Evolutionary conservation across 129 eudicot genomes (phyloP).

Genomic region (Ambrosia trifida): DNA sequence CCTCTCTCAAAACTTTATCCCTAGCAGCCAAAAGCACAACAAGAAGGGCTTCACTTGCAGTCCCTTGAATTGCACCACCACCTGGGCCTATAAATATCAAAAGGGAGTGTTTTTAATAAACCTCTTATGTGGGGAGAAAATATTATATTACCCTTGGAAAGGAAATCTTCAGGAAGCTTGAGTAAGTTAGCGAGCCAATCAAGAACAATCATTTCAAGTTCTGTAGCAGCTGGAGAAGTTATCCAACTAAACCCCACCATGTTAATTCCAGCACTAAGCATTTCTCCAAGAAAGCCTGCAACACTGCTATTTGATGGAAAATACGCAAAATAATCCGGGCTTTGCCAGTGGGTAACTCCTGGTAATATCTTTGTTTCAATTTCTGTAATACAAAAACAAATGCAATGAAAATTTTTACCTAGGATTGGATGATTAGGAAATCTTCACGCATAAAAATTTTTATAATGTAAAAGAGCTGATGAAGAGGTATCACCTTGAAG

Average conservation of each 20-base stretch:
- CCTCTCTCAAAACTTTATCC: conserved; percentile 67
- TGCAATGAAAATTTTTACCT: no score
- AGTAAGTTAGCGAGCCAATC: conserved; percentile 98
- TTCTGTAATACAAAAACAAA: conserved; percentile 46
- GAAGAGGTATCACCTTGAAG: conserved; percentile 58
- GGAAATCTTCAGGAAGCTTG: conserved; percentile 73
- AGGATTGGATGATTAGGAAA: no score
- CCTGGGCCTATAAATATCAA: conserved; percentile 90
- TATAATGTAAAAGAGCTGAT: background rate
- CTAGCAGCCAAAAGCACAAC: conserved; percentile 93
- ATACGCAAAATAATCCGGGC: conserved; percentile 85
- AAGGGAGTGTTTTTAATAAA: no score
- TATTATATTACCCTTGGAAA: conserved; percentile 68
- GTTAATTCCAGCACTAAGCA: conserved; percentile 95
- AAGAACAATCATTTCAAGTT: conserved; percentile 90
- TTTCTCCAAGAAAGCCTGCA: conserved; percentile 96
- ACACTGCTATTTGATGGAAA: conserved; percentile 86
- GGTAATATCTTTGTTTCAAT: conserved; percentile 78
- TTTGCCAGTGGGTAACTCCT: conserved; percentile 99
- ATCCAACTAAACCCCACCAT: conserved; percentile 99
- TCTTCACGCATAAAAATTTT: no score
- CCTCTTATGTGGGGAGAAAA: background rate
- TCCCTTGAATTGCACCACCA: conserved; percentile 97
- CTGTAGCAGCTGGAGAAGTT: conserved; percentile 98
- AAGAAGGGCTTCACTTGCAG: conserved; percentile 94